phyloP scores from a whole-genome alignment of 495 filamentous ascomycete genomes.

The Thermothielavioides terrestris region DNA sequence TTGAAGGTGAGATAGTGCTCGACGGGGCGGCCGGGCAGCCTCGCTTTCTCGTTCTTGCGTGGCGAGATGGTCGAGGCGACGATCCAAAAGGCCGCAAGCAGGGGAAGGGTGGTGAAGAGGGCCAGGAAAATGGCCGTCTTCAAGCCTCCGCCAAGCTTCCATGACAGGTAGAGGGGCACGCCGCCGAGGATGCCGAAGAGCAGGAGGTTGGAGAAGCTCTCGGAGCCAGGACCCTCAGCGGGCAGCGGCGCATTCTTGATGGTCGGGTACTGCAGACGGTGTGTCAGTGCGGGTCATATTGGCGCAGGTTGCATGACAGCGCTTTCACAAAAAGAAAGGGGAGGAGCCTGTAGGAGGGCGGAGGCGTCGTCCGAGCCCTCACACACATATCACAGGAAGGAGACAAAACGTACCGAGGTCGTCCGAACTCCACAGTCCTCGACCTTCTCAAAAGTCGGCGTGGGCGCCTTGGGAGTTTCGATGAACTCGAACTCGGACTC shows the following conservation, averaged over 20 bases:
- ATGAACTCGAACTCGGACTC: slow-evolving; percentile 65
- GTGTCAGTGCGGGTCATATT: slow-evolving; percentile 9
- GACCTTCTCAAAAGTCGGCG: slow-evolving; percentile 46
- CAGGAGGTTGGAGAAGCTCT: slow-evolving; percentile 59
- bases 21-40: slow-evolving; percentile 64
- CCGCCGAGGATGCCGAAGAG: slow-evolving; percentile 49
- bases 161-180: slow-evolving; percentile 59
- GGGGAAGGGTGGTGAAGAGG: slow-evolving; percentile 54
- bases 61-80: slow-evolving; percentile 56
- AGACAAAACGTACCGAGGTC: slow-evolving; percentile 51
- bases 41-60: slow-evolving; percentile 71
- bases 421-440: slow-evolving; percentile 66
- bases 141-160: slow-evolving; percentile 60
- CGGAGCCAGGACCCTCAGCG: slow-evolving; percentile 61
- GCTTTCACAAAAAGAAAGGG: too few relatives aligned
- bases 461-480: slow-evolving; percentile 60
- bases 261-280: slow-evolving; percentile 51
- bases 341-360: too few relatives aligned
- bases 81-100: slow-evolving; percentile 67
- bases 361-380: too few relatives aligned
- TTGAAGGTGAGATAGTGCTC: slow-evolving; percentile 83
- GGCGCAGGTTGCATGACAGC: background rate
- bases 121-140: slow-evolving; percentile 66
- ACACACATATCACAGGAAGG: background rate
- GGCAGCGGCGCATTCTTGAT: slow-evolving; percentile 78